These are phyloP conservation scores for Pichia sp. DNA, from an alignment of 1,139 yeast species.

Conservation along the genomic window DNA sequence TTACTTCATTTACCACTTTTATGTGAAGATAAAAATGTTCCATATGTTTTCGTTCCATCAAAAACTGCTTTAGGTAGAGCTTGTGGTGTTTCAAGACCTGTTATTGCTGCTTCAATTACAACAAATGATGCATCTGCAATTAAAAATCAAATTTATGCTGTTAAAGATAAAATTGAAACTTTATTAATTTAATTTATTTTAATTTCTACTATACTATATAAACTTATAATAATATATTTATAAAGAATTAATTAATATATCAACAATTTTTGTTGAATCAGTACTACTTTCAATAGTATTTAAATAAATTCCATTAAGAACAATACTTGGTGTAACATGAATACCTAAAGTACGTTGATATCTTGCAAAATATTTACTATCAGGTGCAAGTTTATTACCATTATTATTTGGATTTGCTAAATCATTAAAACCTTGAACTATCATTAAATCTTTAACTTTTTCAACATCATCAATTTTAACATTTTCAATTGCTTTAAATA, in stretches of 20 bases:
- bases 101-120: constrained; percentile 97
- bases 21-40: constrained; percentile 99
- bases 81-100: constrained; percentile 99
- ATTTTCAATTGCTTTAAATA: constrained; percentile 30
- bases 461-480: constrained; percentile 19
- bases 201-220: background rate
- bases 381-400: constrained; percentile 56
- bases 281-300: constrained; percentile 41
- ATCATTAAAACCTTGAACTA: constrained; percentile 29
- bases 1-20: constrained; percentile 94
- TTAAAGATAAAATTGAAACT: constrained; percentile 98
- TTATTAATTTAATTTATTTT: constrained; percentile 62
- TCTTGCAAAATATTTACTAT: constrained; percentile 67
- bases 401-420: constrained; percentile 36
- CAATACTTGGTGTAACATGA: constrained; percentile 81
- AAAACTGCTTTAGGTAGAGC: constrained; percentile 99
- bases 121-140: constrained; percentile 97
- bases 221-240: background rate
- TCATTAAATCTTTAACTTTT: constrained; percentile 21
- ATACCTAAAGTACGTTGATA: constrained; percentile 72
- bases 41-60: constrained; percentile 97
- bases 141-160: constrained; percentile 93
- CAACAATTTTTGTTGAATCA: constrained; percentile 27
- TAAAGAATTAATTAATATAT: constrained; percentile 24
- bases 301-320: constrained; percentile 58